Evolutionary conservation across 805 yeast genomes (phyloP).

Genomic region (Candida silvicultrix): DNA sequence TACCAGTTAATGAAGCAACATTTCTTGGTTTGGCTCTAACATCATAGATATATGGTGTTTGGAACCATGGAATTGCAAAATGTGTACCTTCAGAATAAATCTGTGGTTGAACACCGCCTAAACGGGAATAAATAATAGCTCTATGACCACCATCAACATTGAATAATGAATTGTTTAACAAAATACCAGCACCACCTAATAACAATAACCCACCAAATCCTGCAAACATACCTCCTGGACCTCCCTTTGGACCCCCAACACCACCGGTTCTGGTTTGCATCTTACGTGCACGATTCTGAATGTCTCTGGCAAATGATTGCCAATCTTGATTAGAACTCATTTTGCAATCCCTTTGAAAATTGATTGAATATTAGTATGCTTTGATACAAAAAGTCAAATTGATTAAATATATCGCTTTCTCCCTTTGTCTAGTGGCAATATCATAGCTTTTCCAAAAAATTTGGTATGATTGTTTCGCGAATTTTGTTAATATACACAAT

Average conservation of each 20-base stretch:
- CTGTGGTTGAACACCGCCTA: slow-evolving; percentile 75
- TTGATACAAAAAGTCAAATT: no score
- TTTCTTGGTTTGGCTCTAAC: slow-evolving; percentile 97
- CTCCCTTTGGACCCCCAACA: slow-evolving; percentile 23
- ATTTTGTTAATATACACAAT: background rate
- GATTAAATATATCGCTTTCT: no score
- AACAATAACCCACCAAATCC: slow-evolving; percentile 58
- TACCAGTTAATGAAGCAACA: slow-evolving; percentile 93
- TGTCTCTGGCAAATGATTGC: slow-evolving; percentile 43
- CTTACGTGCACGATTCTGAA: slow-evolving; percentile 40
- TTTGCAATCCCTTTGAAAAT: background rate
- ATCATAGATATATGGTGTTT: slow-evolving; percentile 87
- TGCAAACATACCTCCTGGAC: slow-evolving; percentile 51
- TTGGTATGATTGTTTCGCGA: background rate
- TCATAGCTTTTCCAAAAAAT: background rate
- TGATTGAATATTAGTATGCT: background rate
- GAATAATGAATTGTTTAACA: slow-evolving; percentile 53
- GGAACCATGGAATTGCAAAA: slow-evolving; percentile 89
- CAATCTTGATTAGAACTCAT: slow-evolving; percentile 36
- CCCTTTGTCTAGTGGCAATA: background rate
- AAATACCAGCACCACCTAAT: slow-evolving; percentile 50
- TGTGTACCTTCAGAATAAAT: slow-evolving; percentile 95
- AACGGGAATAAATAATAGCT: slow-evolving; percentile 87
- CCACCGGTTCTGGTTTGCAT: slow-evolving; percentile 33
- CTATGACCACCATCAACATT: slow-evolving; percentile 99